phyloP scores from a whole-genome alignment of 148 eudicot genomes.

The Silene conica region DNA sequence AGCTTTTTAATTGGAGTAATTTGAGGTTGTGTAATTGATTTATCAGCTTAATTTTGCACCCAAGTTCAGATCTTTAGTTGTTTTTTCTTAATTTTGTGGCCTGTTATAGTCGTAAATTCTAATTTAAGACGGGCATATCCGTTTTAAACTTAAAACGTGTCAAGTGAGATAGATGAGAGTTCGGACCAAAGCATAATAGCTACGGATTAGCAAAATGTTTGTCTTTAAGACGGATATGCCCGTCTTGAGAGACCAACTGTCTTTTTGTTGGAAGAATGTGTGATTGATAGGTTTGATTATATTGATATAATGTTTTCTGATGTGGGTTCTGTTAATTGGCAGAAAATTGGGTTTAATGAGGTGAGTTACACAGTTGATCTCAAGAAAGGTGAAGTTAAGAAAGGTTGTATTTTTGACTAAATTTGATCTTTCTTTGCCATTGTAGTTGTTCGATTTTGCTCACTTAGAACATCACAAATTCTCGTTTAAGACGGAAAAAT shows the following conservation, averaged over 20 bases:
- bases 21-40: background rate
- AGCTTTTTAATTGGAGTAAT: background rate
- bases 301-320: slow-evolving; percentile 4
- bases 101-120: no score
- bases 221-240: no score
- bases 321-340: slow-evolving; percentile 19
- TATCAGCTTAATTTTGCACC: slow-evolving; percentile 12
- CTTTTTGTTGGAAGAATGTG: background rate
- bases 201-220: no score
- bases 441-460: background rate
- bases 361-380: slow-evolving; percentile 78
- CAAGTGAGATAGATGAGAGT: no score
- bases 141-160: no score
- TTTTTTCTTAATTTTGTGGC: background rate
- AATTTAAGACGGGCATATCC: no score
- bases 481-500: no score
- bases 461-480: no score
- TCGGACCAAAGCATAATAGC: no score
- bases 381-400: slow-evolving; percentile 90
- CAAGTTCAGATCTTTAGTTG: background rate
- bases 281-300: background rate
- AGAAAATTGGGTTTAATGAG: slow-evolving; percentile 95
- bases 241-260: background rate
- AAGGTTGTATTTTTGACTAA: slow-evolving; percentile 46
- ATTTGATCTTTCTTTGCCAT: background rate